Base-by-base conservation (phyloP, 176 grass and related monocot species). In the Bolboschoenus planiculmis region DNA sequence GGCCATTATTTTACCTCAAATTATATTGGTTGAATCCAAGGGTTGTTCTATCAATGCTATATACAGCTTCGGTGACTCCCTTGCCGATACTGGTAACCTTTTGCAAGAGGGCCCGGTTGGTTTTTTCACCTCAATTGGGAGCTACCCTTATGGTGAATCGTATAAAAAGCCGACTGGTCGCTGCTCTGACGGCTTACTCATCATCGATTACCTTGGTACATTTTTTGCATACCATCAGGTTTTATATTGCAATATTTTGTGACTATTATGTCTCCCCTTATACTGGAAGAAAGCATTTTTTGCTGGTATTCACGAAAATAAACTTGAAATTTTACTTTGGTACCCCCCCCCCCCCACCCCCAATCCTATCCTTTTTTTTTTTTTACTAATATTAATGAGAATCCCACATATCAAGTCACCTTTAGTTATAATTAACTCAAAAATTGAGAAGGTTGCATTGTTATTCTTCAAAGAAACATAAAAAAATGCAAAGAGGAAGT, bases 61-160 rank as follows among this genome's bases (percentile, higher is more conserved):
- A 78, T 97, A 97, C 84, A 97, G 95, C 78, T 97, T 94, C 15
- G 95, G 95, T 11, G 92, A 97, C 85, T 97, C 95, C 42, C 94
- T 97, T 43, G 90, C 95, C 0, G 95, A 97, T 90, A 97, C 95
- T 7, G 95, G 95, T 42, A 97, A 97, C 83, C 95, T 92, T 75
- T 87, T 97, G 10, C 86, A 23, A 0, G 81, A 89, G 64, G 92
- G 95, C 7, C 27, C 92, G 10, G 85, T 55, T 1, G 92, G 95
- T 31, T 85, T 91, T 82, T 94, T 97, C 72, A 87, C 92, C 75
- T 83, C 88, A 16, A 97, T 97, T 68, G 95, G 92, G 67, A 90
- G 79, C 85, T 88, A 85, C 79, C 95, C 95, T 1, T 94, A 94
- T 85, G 95, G 92, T 10, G 16, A 94, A 88, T 92, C 95, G 0